phyloP scores from a whole-genome alignment of 2,329 filamentous ascomycete species.

The Cladosporium sp. region DNA sequence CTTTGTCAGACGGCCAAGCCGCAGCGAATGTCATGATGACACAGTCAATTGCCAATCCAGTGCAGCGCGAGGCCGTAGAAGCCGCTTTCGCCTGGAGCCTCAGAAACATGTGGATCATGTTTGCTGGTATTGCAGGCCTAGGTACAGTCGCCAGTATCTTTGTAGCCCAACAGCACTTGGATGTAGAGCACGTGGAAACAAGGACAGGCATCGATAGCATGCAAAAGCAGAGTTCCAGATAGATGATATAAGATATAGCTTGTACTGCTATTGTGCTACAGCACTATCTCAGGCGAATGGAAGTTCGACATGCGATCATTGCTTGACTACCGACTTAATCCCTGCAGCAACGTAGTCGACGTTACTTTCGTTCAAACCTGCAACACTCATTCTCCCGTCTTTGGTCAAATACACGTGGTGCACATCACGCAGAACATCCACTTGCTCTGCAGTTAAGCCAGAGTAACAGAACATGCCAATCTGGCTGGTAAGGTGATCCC shows the following conservation, averaged over 20 bases:
- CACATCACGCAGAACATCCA: constrained; percentile 84
- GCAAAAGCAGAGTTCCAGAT: neutral
- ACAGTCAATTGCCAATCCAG: neutral
- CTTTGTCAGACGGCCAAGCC: neutral
- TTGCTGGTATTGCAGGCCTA: neutral
- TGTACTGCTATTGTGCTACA: neutral
- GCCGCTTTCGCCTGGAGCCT: neutral
- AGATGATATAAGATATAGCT: no score
- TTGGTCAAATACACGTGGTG: constrained; percentile 95
- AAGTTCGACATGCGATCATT: neutral
- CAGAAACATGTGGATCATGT: neutral
- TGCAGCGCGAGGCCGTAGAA: neutral
- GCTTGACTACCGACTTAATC: constrained; percentile 71
- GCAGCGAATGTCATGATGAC: neutral
- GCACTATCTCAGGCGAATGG: neutral
- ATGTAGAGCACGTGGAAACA: neutral
- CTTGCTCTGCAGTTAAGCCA: constrained; percentile 81
- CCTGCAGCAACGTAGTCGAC: constrained; percentile 85
- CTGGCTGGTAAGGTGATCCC: constrained; percentile 93
- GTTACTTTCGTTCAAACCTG: constrained; percentile 82
- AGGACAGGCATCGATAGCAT: neutral
- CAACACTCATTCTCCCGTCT: constrained; percentile 93
- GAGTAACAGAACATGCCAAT: constrained; percentile 99
- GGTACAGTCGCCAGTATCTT: neutral
- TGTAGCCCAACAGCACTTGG: neutral